Evolutionary conservation across 148 eudicot species (phyloP), one percentile per base, ranked within the genome.

Genomic region (Mesembryanthemum crystallinum): DNA sequence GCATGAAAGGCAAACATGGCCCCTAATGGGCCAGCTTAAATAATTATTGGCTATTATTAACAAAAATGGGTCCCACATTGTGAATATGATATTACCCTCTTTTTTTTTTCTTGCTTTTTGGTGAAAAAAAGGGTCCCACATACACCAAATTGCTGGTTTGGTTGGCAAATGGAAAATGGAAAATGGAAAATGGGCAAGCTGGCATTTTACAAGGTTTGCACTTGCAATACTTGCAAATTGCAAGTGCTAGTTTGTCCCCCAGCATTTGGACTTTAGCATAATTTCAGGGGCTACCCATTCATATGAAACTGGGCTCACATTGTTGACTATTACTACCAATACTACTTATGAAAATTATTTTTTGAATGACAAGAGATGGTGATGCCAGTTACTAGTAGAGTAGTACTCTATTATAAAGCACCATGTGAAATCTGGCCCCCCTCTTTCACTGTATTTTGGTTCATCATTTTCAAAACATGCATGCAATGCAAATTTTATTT

Each of bases 11-110:
- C 39, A 2, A 35, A 6, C 3, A 6, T 10, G 15, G 52, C n/a
- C n/a, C n/a, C n/a, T 20, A 17, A 32, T 69, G 77, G 78, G 74
- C 66, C 82, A 75, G 42, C 43, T 29, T 52, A 39, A 75, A 63
- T 80, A 7, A 74, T 79, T 27, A 51, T 8, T 74, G 49, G 49
- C 23, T 37, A 27, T 21, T 57, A 25, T 58, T 33, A 45, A 54
- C n/a, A n/a, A 59, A 45, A 51, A 49, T 37, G 69, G 78, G 73
- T 33, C 78, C 74, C 52, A 72, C n/a, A n/a, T n/a, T n/a, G n/a
- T n/a, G n/a, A n/a, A n/a, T 3, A 9, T 49, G 57, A 63, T 45
- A 33, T 7, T 33, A 0, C 27, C 11, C 24, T 0, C 11, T 7
- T 14, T 25, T 32, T 67, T 7, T 14, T 25, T 32, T 67, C 25